phyloP scores from a whole-genome alignment of 2,329 filamentous ascomycete genomes.

The Aspergillus quadricinctus region DNA sequence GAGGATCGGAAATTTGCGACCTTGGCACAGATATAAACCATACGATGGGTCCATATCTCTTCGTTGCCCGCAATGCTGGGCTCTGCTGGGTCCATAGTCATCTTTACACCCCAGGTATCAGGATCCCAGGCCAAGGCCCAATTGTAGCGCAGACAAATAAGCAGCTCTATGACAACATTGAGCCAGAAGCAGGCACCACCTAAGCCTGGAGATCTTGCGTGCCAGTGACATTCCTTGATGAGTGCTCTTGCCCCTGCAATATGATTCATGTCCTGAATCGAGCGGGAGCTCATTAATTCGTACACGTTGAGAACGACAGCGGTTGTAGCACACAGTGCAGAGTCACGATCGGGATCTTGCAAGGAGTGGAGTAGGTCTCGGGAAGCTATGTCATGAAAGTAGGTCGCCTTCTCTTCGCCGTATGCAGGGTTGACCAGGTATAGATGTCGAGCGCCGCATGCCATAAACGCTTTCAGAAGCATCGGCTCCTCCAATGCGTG shows the following conservation, averaged over 20 bases:
- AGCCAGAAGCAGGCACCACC: constrained; percentile 92
- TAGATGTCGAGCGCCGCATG: constrained; percentile 80
- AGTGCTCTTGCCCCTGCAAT: constrained; percentile 79
- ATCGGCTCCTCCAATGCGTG: constrained; percentile 78
- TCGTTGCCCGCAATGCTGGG: constrained; percentile 59
- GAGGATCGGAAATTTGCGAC: constrained; percentile 78
- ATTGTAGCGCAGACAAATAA: constrained; percentile 81
- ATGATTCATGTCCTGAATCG: constrained; percentile 79
- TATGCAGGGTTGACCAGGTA: constrained; percentile 66
- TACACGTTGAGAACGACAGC: constrained; percentile 88
- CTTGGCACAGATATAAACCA: constrained; percentile 83
- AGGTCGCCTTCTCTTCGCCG: constrained; percentile 69
- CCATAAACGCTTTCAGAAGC: constrained; percentile 82
- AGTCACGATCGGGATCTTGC: constrained; percentile 80
- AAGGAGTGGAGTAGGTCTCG: constrained; percentile 70
- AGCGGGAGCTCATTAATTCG: constrained; percentile 82
- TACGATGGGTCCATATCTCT: constrained; percentile 82
- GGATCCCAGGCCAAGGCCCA: constrained; percentile 86
- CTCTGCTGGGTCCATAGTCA: constrained; percentile 61
- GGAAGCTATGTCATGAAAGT: constrained; percentile 83
- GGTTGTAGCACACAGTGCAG: constrained; percentile 77
- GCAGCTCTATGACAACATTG: constrained; percentile 84
- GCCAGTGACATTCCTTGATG: constrained; percentile 88
- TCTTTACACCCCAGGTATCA: constrained; percentile 82
- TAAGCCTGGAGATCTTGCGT: constrained; percentile 70